phyloP scores from a whole-genome alignment of 2,329 filamentous ascomycete genomes.

The Thielaviopsis punctulata region DNA sequence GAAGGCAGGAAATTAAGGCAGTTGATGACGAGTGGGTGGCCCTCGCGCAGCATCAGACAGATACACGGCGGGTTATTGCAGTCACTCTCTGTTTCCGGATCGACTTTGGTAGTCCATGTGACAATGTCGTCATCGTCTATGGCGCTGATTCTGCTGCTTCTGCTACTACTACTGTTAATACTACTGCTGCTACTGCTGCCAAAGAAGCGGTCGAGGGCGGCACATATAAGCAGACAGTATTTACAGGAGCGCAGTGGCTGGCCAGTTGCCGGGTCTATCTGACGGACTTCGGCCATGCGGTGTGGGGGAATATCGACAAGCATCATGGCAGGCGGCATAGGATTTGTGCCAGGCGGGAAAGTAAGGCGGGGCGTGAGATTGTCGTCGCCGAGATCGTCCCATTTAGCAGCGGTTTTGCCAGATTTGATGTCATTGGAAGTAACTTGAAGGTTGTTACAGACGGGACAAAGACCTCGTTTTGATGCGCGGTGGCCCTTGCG shows the following conservation, averaged over 20 bases:
- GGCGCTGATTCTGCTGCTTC: no score
- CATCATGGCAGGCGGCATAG: slow-evolving; percentile 11
- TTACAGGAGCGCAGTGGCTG: slow-evolving; percentile 3
- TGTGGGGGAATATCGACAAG: slow-evolving; percentile 9
- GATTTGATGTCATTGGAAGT: slow-evolving; percentile 9
- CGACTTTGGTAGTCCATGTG: background rate
- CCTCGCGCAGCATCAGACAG: slow-evolving; percentile 9
- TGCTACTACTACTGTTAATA: no score
- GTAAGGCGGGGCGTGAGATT: background rate
- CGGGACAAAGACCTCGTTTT: slow-evolving; percentile 7
- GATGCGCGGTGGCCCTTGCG: slow-evolving; percentile 5
- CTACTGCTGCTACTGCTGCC: no score
- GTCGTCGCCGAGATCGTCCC: slow-evolving; percentile 10
- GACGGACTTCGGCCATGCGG: slow-evolving; percentile 9
- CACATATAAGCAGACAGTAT: slow-evolving; percentile 8
- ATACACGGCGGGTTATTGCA: slow-evolving; percentile 7
- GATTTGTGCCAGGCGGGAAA: slow-evolving; percentile 7
- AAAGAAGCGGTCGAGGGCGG: slow-evolving; percentile 8
- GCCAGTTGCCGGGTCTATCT: slow-evolving; percentile 1
- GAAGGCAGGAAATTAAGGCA: slow-evolving; percentile 9
- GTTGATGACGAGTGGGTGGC: slow-evolving; percentile 10
- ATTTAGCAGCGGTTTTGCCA: slow-evolving; percentile 7
- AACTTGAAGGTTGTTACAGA: slow-evolving; percentile 11
- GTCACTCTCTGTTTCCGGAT: slow-evolving; percentile 7
- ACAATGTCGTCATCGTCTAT: no score